Conservation (phyloP, 2,329 filamentous ascomycete genomes). For the Davidsoniella virescens region DNA sequence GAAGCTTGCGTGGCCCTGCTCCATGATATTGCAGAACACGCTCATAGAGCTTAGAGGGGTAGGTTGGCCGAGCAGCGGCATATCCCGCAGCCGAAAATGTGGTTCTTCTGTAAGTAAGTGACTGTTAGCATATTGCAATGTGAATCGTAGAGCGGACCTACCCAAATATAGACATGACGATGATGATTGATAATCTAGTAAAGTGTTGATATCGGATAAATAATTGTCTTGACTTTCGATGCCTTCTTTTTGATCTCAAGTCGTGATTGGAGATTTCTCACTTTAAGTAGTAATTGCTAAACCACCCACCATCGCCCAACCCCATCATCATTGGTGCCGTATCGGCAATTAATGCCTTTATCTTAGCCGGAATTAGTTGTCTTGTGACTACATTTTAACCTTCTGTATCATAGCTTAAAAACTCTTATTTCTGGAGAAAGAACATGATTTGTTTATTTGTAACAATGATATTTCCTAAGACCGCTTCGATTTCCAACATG, state of each 20-base stretch:
- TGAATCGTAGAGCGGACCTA: slow-evolving; percentile 11
- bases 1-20: slow-evolving; percentile 13
- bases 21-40: slow-evolving; percentile 38
- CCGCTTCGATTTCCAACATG: too few relatives aligned
- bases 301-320: background rate
- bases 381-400: too few relatives aligned
- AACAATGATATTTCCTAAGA: too few relatives aligned
- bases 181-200: background rate
- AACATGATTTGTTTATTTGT: too few relatives aligned
- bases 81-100: slow-evolving; percentile 41
- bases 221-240: background rate
- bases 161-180: slow-evolving; percentile 17
- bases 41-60: slow-evolving; percentile 37
- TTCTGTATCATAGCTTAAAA: too few relatives aligned
- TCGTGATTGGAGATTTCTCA: background rate
- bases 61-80: slow-evolving; percentile 42
- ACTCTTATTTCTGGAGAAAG: too few relatives aligned
- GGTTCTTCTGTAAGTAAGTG: slow-evolving; percentile 27
- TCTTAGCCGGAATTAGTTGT: too few relatives aligned
- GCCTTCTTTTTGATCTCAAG: background rate
- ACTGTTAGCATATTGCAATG: background rate
- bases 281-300: background rate
- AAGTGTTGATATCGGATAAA: background rate
- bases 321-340: too few relatives aligned
- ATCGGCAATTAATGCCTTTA: too few relatives aligned